Evolutionary conservation across 345 rosid genomes (phyloP).

Genomic region (Ceriops tagal): DNA sequence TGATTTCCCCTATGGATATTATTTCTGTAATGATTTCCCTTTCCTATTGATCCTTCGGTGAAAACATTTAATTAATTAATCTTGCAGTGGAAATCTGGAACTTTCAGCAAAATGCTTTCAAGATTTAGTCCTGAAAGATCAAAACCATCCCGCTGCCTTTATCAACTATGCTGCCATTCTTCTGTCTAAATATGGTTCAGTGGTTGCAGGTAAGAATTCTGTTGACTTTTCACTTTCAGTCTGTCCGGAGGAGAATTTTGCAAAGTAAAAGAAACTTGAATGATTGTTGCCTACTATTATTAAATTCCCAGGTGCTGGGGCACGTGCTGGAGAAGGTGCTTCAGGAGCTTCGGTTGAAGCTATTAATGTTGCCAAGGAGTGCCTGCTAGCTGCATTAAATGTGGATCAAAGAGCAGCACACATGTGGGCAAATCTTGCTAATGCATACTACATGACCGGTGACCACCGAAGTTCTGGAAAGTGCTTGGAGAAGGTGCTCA

Average conservation of each 20-base stretch:
- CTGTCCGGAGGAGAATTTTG: no score
- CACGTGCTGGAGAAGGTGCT: conserved; percentile 63
- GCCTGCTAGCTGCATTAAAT: conserved; percentile 66
- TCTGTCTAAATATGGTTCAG: conserved; percentile 73
- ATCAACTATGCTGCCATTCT: conserved; percentile 80
- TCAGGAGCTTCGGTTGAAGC: conserved; percentile 51
- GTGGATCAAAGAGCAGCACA: conserved; percentile 86
- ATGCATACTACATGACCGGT: conserved; percentile 65
- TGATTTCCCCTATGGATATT: neutral
- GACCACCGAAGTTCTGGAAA: conserved; percentile 86
- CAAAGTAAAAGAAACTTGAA: neutral
- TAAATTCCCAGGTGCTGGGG: conserved; percentile 72
- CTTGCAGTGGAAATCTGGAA: conserved; percentile 76
- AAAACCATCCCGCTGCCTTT: conserved; percentile 87
- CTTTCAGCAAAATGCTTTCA: conserved; percentile 82
- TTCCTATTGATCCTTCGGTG: neutral
- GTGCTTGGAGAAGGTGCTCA: conserved; percentile 99
- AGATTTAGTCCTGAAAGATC: conserved; percentile 81
- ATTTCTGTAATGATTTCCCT: neutral
- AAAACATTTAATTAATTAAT: conserved; percentile 6
- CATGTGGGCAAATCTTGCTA: conserved; percentile 74
- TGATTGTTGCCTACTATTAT: neutral
- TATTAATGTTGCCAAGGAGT: conserved; percentile 75
- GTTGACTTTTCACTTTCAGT: neutral
- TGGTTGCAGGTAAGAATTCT: conserved; percentile 64